Base-by-base conservation (phyloP, 345 rosid species). In the Brassica carinata region DNA sequence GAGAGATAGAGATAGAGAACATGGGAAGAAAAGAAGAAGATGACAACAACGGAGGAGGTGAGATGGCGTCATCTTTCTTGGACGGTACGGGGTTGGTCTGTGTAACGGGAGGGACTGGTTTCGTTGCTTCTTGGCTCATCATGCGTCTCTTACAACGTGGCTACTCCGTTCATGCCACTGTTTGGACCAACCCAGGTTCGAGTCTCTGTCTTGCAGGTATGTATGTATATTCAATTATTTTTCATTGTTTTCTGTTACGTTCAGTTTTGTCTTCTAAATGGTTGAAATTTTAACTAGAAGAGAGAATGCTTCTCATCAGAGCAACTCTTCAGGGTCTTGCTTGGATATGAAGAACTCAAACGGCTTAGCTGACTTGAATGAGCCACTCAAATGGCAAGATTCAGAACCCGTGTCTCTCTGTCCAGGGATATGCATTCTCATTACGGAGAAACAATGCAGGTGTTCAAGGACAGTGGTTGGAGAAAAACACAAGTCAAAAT, bases 41-140 rank as follows among this genome's bases (percentile, higher is more conserved):
- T 40, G 23, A 67, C 57, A 72, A 73, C 30, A 61, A 78, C 18
- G 31, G 31, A 51, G 23, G 67, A 26, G 77, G 40, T 71, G 80
- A 81, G 71, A 81, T 79, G 69, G 68, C 34, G 68, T 48, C 83
- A 53, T 65, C 43, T 48, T 73, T 80, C 8, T 68, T 38, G 13
- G 77, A 76, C 71, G 80, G 74, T 14, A 72, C 77, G 48, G 89
- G 81, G 57, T 79, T 27, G 8, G 87, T 89, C 31, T 86, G 92
- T 65, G 90, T 89, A 8, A 89, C 92, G 7, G 92, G 90, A 1
- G 88, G 89, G 1, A 83, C 89, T 5, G 90, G 90, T 9, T 89
- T 82, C 73, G 29, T 89, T 38, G 90, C 83, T 33, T 89, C 92
- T 29, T 87, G 89, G 89, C 85, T 89, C 30, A 86, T 86, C 84